phyloP scores from a whole-genome alignment of 768 basidiomycete genomes.

The Fistulinella prunicolor region DNA sequence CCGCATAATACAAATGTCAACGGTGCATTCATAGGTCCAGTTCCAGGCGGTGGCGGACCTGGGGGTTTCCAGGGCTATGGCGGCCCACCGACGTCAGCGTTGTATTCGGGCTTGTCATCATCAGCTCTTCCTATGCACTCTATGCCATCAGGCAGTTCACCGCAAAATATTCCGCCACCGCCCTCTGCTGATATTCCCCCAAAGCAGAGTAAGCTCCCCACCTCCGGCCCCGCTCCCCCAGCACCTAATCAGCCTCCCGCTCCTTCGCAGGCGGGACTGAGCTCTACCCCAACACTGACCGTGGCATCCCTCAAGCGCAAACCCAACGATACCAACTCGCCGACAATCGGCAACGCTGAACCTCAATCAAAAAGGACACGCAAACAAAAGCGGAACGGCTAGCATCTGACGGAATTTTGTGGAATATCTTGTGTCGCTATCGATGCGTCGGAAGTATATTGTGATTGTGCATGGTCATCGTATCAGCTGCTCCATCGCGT shows the following conservation, averaged over 20 bases:
- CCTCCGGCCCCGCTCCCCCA: conserved; percentile 39
- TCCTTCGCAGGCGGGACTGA: conserved; percentile 41
- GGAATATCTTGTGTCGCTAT: conserved; percentile 34
- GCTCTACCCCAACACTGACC: conserved; percentile 48
- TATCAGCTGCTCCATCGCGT: conserved; percentile 11
- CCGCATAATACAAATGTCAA: conserved; percentile 15
- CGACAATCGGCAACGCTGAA: conserved; percentile 46
- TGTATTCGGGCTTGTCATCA: conserved; percentile 44
- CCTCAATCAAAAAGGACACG: conserved; percentile 53
- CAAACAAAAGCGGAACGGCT: conserved; percentile 52
- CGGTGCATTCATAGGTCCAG: conserved; percentile 17
- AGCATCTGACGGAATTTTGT: conserved; percentile 34
- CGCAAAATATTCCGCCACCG: conserved; percentile 45
- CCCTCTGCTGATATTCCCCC: conserved; percentile 53
- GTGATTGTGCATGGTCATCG: conserved; percentile 22
- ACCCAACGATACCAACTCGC: conserved; percentile 44
- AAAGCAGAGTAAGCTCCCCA: conserved; percentile 63
- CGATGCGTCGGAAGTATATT: conserved; percentile 30
- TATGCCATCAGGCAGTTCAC: conserved; percentile 40
- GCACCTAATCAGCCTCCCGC: conserved; percentile 39
- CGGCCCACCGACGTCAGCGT: conserved; percentile 39
- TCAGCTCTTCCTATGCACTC: conserved; percentile 46
- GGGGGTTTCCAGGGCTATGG: conserved; percentile 25
- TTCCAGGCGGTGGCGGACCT: conserved; percentile 18
- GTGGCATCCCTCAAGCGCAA: conserved; percentile 58